phyloP scores from a whole-genome alignment of 2,329 filamentous ascomycete genomes.

The Penicillium glabrum region DNA sequence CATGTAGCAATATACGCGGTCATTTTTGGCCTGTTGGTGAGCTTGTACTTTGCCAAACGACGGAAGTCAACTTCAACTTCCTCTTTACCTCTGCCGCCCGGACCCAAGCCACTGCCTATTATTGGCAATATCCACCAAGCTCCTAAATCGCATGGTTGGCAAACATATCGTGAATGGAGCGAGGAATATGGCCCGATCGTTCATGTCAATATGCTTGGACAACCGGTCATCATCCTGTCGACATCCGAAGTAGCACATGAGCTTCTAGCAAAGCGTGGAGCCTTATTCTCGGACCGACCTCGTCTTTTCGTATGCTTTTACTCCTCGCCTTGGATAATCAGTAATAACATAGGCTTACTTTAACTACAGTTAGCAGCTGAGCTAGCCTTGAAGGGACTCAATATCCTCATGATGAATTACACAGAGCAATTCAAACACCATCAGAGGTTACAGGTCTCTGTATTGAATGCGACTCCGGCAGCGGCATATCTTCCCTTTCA shows the following conservation, averaged over 20 bases:
- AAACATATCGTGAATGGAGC: constrained; percentile 13
- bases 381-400: constrained; percentile 33
- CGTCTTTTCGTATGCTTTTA: constrained; percentile 2
- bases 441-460: constrained; percentile 47
- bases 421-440: constrained; percentile 50
- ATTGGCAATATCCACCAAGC: constrained; percentile 24
- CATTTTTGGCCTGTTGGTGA: neutral
- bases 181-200: constrained; percentile 9
- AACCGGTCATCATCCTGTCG: constrained; percentile 1
- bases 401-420: constrained; percentile 52
- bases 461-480: constrained; percentile 37
- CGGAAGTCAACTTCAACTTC: neutral
- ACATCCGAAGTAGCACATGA: constrained; percentile 4
- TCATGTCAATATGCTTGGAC: constrained; percentile 3
- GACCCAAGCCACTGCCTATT: constrained; percentile 20
- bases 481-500: constrained; percentile 14
- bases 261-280: constrained; percentile 1
- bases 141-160: constrained; percentile 20
- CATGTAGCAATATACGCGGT: neutral
- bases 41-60: neutral
- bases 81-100: constrained; percentile 16
- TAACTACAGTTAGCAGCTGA: constrained; percentile 8
- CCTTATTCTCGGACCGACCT: constrained; percentile 1
- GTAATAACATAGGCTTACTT: neutral
- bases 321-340: neutral